Evolutionary conservation across 163 green algal genomes (phyloP), one percentile per base, ranked within the genome.

Genomic region (Volvox carteri): DNA sequence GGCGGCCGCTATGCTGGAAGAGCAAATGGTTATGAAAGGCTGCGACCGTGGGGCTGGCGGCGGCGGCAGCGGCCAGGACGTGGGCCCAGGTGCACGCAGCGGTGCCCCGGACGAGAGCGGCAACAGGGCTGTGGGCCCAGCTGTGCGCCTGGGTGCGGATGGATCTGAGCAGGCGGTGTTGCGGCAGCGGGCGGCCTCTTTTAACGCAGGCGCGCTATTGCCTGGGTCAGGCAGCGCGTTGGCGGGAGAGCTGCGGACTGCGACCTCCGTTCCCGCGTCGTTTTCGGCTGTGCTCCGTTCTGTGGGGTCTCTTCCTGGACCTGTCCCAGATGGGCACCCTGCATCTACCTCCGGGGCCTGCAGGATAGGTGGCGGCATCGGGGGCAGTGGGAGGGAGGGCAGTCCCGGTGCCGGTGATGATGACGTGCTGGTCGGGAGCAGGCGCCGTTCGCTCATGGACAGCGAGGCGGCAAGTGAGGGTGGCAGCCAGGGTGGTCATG

Each of bases 1-100:
- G 37, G 83, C 83, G 37, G 83, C 83, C 0, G 83, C 83, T 2
- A 60, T 88, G 35, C 68, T 88, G 50, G 83, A 88, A 70, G 67
- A 70, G 48, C 78, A 86, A 39, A 50, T 74, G 14, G 25, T 5
- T 39, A 33, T 25, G 30, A 65, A 81, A 33, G 41, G 70, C 39
- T 12, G 37, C 70, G 9, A 21, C 37, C 16, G 35, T 9, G 39
- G 1, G 8, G 39, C 21, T 23, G 6, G 41, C 1, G 21, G 42
- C 9, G 70, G 21, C 70, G 39, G 39, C 39, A 37, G 21, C 39
- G 70, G 70, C 41, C 12, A 56, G 19, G 70, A 56, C 23, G 70
- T 12, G 42, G 70, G 70, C 18, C 39, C 41, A 48, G 39, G 35
- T 37, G 7, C 16, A 6, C 73, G 44, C 7, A 65, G 28, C 42